phyloP scores from a whole-genome alignment of 176 grass and related monocot genomes.

The Avena insularis region DNA sequence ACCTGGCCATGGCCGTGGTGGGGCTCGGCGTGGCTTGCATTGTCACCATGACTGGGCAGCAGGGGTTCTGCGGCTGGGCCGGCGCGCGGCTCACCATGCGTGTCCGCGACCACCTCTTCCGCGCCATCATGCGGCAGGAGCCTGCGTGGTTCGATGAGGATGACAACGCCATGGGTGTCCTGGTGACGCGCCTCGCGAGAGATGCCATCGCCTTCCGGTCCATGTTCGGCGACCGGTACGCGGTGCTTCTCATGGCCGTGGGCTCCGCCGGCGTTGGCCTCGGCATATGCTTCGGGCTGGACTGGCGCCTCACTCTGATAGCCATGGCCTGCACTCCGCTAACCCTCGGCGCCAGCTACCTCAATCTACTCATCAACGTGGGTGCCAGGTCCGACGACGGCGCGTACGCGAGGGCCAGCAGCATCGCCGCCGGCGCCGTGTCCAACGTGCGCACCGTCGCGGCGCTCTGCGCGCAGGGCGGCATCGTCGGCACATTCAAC shows the following conservation, averaged over 20 bases:
- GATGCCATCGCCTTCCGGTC: constrained; percentile 60
- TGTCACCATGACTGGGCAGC: constrained; percentile 66
- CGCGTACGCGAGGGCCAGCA: constrained; percentile 46
- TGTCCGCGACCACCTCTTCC: constrained; percentile 55
- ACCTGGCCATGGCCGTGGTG: constrained; percentile 48
- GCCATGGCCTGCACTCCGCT: constrained; percentile 49
- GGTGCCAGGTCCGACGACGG: constrained; percentile 37
- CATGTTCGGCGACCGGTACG: constrained; percentile 65
- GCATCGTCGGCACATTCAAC: constrained; percentile 50
- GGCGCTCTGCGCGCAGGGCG: constrained; percentile 44
- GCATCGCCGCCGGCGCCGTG: constrained; percentile 58
- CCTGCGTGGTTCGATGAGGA: constrained; percentile 70
- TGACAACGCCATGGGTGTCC: constrained; percentile 54
- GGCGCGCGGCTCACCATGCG: constrained; percentile 54
- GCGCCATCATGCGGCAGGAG: constrained; percentile 59
- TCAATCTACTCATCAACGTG: constrained; percentile 61
- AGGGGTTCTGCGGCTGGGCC: constrained; percentile 67
- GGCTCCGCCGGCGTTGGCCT: constrained; percentile 63
- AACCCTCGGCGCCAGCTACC: constrained; percentile 54
- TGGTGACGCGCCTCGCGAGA: constrained; percentile 53
- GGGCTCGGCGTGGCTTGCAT: constrained; percentile 64
- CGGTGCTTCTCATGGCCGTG: constrained; percentile 66
- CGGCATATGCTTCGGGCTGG: constrained; percentile 53
- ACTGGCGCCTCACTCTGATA: constrained; percentile 64
- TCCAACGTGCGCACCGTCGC: constrained; percentile 53